Conservation (phyloP, 345 rosid species). For the Pugionium cornutum region DNA sequence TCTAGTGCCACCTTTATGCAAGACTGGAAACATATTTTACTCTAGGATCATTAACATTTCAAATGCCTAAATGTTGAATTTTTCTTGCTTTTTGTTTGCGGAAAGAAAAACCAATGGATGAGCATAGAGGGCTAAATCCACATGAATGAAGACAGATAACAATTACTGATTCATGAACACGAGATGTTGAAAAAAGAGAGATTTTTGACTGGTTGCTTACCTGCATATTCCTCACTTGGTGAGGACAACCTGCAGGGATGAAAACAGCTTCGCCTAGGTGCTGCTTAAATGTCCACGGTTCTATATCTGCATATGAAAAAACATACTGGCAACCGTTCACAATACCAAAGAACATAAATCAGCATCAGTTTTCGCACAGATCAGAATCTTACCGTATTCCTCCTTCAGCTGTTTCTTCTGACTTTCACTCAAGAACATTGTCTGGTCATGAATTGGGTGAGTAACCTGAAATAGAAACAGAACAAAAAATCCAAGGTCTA, state of each 20-base stretch:
- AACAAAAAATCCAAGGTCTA: constrained; percentile 19
- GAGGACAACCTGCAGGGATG: constrained; percentile 47
- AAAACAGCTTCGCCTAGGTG: constrained; percentile 43
- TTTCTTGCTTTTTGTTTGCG: not conserved
- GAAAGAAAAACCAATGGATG: not conserved
- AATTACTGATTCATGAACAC: constrained; percentile 5
- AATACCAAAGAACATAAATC: not conserved
- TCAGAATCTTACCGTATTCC: constrained; percentile 55
- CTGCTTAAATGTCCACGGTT: constrained; percentile 47
- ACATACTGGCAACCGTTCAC: not conserved
- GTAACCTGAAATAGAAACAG: constrained; percentile 51
- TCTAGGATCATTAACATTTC: constrained; percentile 14
- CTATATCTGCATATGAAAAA: constrained; percentile 27
- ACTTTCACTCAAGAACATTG: constrained; percentile 55
- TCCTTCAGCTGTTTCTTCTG: constrained; percentile 78
- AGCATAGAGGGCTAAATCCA: not conserved
- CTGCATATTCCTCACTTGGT: constrained; percentile 42
- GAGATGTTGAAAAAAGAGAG: not conserved
- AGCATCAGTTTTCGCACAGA: not conserved
- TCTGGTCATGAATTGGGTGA: constrained; percentile 79
- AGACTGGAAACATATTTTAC: constrained; percentile 42
- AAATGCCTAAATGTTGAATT: not conserved
- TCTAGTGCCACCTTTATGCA: constrained; percentile 73
- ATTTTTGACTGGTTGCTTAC: not conserved
- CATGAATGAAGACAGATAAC: not conserved